Evolutionary conservation across 768 basidiomycete genomes (phyloP), one percentile per base, ranked within the genome.

Genomic region (Amanita subjunquillea): DNA sequence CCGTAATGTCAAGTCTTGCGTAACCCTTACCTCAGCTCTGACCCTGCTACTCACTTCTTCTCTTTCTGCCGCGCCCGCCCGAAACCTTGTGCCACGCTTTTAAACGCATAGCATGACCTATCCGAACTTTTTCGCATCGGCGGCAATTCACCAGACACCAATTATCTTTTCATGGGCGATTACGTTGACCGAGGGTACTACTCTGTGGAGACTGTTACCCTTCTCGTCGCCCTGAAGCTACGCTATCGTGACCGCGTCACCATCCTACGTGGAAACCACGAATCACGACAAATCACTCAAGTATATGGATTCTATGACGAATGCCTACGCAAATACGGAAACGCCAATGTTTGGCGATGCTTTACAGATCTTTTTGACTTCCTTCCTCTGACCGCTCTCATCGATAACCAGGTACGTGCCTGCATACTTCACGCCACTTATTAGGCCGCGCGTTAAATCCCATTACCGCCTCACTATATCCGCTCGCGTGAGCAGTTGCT

Each of bases 221-320:
- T 98, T 6, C 87, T 99, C 47, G 93, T 99, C 56, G 91, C 96
- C 17, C 79, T 98, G 66, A 99, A 99, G 74, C 76, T 99, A 58
- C 87, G 96, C 63, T 98, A 99, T 72, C 90, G 93, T 57, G 95
- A 98, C 70, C 86, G 95, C 50, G 92, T 98, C 60, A 98, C 96
- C 54, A 95, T 99, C 65, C 77, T 99, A 39, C 86, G 96, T 57
- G 96, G 96, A 39, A 98, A 99, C 69, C 96, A 99, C 76, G 96
- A 99, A 71, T 92, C 89, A 59, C 82, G 96, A 63, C 96, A 99
- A 77, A 99, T 99, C 76, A 99, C 96, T 25, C 96, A 99, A 69
- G 96, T 99, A 17, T 99, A 99, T 63, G 96, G 96, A 40, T 99
- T 99, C 65, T 99, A 99, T 69, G 96, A 99, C 75, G 96, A 99